phyloP scores from a whole-genome alignment of 2,329 filamentous ascomycete genomes.

The Xylaria sp. region DNA sequence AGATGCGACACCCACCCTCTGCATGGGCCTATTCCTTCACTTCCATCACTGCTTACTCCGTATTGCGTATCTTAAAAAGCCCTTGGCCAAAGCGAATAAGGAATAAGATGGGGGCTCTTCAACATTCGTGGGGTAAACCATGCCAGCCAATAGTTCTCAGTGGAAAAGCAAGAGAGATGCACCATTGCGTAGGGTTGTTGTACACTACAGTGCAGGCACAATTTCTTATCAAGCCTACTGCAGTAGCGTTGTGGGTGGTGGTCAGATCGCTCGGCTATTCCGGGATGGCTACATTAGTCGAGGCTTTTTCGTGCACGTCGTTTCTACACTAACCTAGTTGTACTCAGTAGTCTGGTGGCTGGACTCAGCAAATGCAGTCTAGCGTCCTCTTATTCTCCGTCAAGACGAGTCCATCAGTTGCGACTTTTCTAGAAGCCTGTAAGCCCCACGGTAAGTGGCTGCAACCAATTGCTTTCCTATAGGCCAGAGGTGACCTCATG shows the following conservation, averaged over 20 bases:
- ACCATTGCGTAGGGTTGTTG: neutral
- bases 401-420: slow-evolving; percentile 19
- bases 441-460: slow-evolving; percentile 19
- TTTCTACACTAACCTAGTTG: neutral
- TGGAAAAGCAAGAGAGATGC: neutral
- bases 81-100: no score
- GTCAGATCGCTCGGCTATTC: slow-evolving; percentile 5
- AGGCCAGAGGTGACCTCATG: slow-evolving; percentile 30
- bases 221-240: slow-evolving; percentile 7
- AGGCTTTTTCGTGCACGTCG: slow-evolving; percentile 5
- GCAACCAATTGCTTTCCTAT: slow-evolving; percentile 19
- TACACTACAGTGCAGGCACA: neutral
- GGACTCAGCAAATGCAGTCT: slow-evolving; percentile 25
- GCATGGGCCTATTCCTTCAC: neutral
- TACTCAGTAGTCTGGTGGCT: slow-evolving; percentile 11
- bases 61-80: neutral
- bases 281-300: slow-evolving; percentile 2
- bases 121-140: neutral
- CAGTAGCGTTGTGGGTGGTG: slow-evolving; percentile 7
- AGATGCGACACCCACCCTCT: slow-evolving; percentile 1
- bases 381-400: slow-evolving; percentile 8
- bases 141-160: neutral
- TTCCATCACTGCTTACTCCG: neutral
- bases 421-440: slow-evolving; percentile 27
- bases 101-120: neutral